These are phyloP conservation scores for Colletotrichum coccodes DNA, from an alignment of 2,329 filamentous ascomycete species.

Conservation along the genomic window DNA sequence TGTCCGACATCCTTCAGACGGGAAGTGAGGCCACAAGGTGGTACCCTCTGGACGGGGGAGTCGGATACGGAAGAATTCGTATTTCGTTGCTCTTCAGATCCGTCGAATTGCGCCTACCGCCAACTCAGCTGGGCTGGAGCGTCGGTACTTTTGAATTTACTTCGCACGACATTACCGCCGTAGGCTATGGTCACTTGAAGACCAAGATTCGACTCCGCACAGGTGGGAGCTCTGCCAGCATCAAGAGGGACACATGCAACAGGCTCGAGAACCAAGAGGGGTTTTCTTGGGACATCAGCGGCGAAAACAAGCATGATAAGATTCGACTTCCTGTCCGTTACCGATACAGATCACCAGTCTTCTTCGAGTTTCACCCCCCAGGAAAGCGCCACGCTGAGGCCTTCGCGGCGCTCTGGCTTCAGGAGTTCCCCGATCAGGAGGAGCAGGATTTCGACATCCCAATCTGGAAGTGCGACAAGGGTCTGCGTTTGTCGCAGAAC, in stretches of 20 bases:
- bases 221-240: constrained; percentile 80
- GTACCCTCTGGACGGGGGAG: constrained; percentile 96
- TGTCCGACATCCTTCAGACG: constrained; percentile 88
- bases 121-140: constrained; percentile 89
- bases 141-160: constrained; percentile 93
- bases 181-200: constrained; percentile 71
- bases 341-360: constrained; percentile 88
- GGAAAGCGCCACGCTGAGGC: constrained; percentile 77
- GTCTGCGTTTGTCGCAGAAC: constrained; percentile 84
- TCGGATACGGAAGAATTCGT: constrained; percentile 89
- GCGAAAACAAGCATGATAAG: constrained; percentile 49
- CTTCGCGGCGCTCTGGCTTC: constrained; percentile 86
- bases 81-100: constrained; percentile 92
- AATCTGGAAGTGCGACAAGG: constrained; percentile 85
- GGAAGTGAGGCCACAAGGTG: constrained; percentile 88
- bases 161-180: constrained; percentile 74
- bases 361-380: constrained; percentile 83
- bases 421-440: constrained; percentile 84
- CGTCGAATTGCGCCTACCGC: constrained; percentile 87
- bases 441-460: constrained; percentile 84
- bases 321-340: constrained; percentile 88
- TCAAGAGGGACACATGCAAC: constrained; percentile 72
- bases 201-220: constrained; percentile 84
- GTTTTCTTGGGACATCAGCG: constrained; percentile 60
- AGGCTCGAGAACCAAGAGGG: constrained; percentile 66